Evolutionary conservation across 148 eudicot genomes (phyloP), one percentile per base, ranked within the genome.

Genomic region (Heliamphora exappendiculata): DNA sequence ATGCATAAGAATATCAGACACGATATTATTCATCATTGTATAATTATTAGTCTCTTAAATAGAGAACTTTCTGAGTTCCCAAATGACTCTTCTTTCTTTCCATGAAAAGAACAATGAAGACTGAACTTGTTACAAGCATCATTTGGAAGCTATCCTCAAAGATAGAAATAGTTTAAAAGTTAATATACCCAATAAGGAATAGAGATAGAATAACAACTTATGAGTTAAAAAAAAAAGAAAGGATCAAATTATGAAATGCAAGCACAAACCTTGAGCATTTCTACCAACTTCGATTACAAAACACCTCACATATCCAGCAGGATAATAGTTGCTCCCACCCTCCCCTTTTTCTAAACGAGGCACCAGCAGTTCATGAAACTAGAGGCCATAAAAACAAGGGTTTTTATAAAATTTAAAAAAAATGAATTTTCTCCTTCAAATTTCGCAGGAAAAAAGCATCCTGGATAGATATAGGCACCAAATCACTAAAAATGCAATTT

Each of bases 181-280:
- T 17, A 39, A 1, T 1, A 19, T 39, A 1, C 11, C 47, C 47
- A 28, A 2, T 10, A 66, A 14, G 12, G 49, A 28, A 39, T 66
- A 29, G 42, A 66, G 70, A 39, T 33, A n/a, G 37, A n/a, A 16
- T 67, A 10, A 44, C 53, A 22, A 67, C 26, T 41, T 41, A 67
- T 22, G 53, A 22, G 13, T 7, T 19, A 24, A 2, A 42, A 8
- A 63, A 60, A 20, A n/a, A 10, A 26, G 16, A 50, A 44, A 33
- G 55, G 49, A 65, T 75, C n/a, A 28, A 50, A 66, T 29, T 59
- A 41, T 34, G 34, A 14, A 62, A 75, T n/a, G n/a, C 34, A 49
- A 45, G 24, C 4, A 64, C 37, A 17, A 19, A 37, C 20, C 39
- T 59, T 58, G 9, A 57, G 26, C 47, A 42, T 59, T 41, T 33